phyloP scores from a whole-genome alignment of 2,329 filamentous ascomycete genomes.

The Tolypocladium pustulatum region DNA sequence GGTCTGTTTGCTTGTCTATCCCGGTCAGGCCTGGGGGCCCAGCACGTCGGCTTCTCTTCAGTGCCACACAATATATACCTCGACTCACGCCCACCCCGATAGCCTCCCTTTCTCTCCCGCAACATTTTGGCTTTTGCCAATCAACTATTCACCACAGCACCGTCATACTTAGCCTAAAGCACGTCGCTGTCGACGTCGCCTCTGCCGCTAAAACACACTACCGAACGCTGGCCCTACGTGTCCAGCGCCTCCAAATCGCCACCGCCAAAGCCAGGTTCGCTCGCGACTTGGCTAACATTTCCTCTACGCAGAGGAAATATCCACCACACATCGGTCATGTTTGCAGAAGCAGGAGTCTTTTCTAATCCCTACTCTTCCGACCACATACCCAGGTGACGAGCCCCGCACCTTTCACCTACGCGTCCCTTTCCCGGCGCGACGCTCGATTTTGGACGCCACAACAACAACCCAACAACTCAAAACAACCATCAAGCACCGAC shows the following conservation, averaged over 20 bases:
- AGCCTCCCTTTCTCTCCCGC: slow-evolving; percentile 13
- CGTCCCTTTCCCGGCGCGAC: slow-evolving; percentile 12
- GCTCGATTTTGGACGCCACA: background rate
- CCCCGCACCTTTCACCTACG: slow-evolving; percentile 33
- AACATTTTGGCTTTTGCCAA: slow-evolving; percentile 29
- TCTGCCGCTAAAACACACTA: slow-evolving; percentile 7
- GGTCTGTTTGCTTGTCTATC: background rate
- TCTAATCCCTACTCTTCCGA: slow-evolving; percentile 47
- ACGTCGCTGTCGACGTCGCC: slow-evolving; percentile 17
- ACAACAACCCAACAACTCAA: background rate
- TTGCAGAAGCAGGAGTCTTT: slow-evolving; percentile 42
- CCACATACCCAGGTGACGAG: slow-evolving; percentile 52
- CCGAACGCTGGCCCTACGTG: slow-evolving; percentile 13
- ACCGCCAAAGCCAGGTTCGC: slow-evolving; percentile 14
- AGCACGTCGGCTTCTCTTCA: background rate
- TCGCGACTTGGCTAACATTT: slow-evolving; percentile 18
- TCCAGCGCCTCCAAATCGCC: slow-evolving; percentile 16
- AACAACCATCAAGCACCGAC: background rate
- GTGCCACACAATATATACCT: slow-evolving; percentile 20
- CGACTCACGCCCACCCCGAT: slow-evolving; percentile 15
- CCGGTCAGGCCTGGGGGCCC: background rate
- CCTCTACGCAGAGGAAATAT: slow-evolving; percentile 20
- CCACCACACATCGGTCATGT: slow-evolving; percentile 35
- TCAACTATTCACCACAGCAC: slow-evolving; percentile 11
- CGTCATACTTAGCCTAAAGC: slow-evolving; percentile 8